phyloP scores from a whole-genome alignment of 768 basidiomycete species.

The Boletus vinaceobasis region DNA sequence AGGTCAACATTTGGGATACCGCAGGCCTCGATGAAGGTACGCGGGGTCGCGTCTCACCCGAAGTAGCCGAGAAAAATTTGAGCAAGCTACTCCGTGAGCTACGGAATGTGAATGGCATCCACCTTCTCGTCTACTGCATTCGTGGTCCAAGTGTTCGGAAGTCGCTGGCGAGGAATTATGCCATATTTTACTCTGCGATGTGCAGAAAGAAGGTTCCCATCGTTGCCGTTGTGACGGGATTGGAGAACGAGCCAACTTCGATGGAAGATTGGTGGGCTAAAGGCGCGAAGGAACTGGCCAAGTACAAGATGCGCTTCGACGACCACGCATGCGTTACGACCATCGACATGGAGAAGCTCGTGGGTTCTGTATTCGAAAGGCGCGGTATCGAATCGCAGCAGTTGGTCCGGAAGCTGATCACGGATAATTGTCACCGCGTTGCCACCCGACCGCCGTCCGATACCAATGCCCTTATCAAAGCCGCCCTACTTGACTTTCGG shows the following conservation, averaged over 20 bases:
- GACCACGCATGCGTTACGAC: slow-evolving; percentile 44
- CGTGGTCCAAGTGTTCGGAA: slow-evolving; percentile 29
- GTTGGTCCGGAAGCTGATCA: slow-evolving; percentile 20
- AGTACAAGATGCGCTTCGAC: slow-evolving; percentile 35
- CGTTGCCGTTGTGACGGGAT: slow-evolving; percentile 30
- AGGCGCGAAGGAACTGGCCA: slow-evolving; percentile 31
- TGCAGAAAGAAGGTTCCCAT: slow-evolving; percentile 32
- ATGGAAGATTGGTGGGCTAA: slow-evolving; percentile 39
- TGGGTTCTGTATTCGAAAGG: slow-evolving; percentile 14
- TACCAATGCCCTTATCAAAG: slow-evolving; percentile 23
- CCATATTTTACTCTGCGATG: slow-evolving; percentile 29
- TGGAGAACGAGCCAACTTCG: slow-evolving; percentile 31
- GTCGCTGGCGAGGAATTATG: slow-evolving; percentile 28
- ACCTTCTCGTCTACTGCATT: slow-evolving; percentile 33
- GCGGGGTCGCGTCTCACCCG: slow-evolving; percentile 21
- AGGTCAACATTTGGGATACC: slow-evolving; percentile 32
- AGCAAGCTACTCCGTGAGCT: slow-evolving; percentile 32
- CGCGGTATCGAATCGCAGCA: slow-evolving; percentile 22
- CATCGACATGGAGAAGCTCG: slow-evolving; percentile 15
- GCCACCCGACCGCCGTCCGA: slow-evolving; percentile 17
- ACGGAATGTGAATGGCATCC: slow-evolving; percentile 26
- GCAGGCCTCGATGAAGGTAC: slow-evolving; percentile 30
- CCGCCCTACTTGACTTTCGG: slow-evolving; percentile 25
- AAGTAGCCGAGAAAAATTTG: slow-evolving; percentile 26
- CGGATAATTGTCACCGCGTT: slow-evolving; percentile 14